phyloP scores from a whole-genome alignment of 1,284 basidiomycete genomes.

The Ceratobasidium sp. region DNA sequence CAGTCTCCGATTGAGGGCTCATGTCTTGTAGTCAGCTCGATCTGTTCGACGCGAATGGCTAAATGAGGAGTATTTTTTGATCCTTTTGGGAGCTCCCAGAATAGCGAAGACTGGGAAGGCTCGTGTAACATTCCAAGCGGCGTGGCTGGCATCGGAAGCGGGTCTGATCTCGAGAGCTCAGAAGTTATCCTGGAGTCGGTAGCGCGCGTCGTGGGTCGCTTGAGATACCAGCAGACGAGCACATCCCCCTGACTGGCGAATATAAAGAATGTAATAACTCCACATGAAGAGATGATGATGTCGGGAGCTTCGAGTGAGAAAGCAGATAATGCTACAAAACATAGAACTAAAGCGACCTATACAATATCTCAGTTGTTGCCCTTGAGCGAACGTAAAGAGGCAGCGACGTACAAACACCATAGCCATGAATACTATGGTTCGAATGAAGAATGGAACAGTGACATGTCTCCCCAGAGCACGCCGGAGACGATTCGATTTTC shows the following conservation, averaged over 20 bases:
- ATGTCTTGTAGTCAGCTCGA: slow-evolving; percentile 8
- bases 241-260: slow-evolving; percentile 36
- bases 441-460: slow-evolving; percentile 28
- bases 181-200: slow-evolving; percentile 14
- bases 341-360: slow-evolving; percentile 25
- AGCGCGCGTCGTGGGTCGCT: background rate
- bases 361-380: background rate
- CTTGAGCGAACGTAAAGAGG: background rate
- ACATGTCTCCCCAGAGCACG: slow-evolving; percentile 25
- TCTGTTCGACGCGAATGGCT: slow-evolving; percentile 19
- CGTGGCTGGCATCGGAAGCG: background rate
- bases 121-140: background rate
- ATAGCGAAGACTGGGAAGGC: background rate
- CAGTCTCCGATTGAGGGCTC: background rate
- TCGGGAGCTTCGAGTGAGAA: slow-evolving; percentile 33
- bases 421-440: slow-evolving; percentile 26
- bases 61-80: slow-evolving; percentile 8
- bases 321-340: slow-evolving; percentile 6
- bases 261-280: slow-evolving; percentile 23
- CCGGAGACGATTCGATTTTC: slow-evolving; percentile 24
- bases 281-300: slow-evolving; percentile 26
- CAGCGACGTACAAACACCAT: slow-evolving; percentile 17
- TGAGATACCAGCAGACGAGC: slow-evolving; percentile 19
- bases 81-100: background rate
- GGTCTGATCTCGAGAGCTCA: background rate